phyloP scores from a whole-genome alignment of 192 early-diverging fungal species.

The Backusella westeae region DNA sequence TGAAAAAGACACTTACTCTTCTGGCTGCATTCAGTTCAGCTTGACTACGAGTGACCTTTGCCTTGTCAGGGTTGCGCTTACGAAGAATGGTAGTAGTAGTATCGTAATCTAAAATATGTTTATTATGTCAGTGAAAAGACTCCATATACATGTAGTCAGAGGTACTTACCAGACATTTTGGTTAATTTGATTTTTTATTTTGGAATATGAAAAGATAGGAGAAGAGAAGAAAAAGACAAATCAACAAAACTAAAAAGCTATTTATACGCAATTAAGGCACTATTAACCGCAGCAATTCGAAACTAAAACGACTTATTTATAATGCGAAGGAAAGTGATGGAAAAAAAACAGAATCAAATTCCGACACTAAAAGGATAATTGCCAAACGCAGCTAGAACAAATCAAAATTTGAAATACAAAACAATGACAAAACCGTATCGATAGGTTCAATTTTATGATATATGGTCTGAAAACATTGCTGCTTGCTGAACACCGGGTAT shows the following conservation, averaged over 20 bases:
- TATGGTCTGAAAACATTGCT: no score
- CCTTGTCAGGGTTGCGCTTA: slow-evolving; percentile 60
- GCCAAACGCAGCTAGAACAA: no score
- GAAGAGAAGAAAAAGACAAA: not conserved
- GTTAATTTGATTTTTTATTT: not conserved
- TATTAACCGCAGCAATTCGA: not conserved
- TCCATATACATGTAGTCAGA: not conserved
- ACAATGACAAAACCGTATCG: no score
- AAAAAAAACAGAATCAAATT: not conserved
- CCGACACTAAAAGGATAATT: no score
- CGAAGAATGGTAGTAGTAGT: slow-evolving; percentile 68
- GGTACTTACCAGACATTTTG: not conserved
- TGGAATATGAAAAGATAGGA: not conserved
- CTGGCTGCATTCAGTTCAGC: slow-evolving; percentile 74
- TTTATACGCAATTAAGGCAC: not conserved
- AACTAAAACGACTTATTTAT: not conserved
- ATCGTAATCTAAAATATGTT: slow-evolving; percentile 60
- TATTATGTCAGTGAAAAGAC: not conserved
- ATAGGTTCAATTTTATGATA: no score
- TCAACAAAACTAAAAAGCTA: not conserved
- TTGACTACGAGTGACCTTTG: slow-evolving; percentile 58
- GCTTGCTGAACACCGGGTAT: no score
- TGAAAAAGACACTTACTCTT: slow-evolving; percentile 40
- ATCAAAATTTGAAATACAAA: no score
- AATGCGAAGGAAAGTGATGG: not conserved